Base-by-base conservation (phyloP, 2,329 filamentous ascomycete species). In the Penicillium expansum region DNA sequence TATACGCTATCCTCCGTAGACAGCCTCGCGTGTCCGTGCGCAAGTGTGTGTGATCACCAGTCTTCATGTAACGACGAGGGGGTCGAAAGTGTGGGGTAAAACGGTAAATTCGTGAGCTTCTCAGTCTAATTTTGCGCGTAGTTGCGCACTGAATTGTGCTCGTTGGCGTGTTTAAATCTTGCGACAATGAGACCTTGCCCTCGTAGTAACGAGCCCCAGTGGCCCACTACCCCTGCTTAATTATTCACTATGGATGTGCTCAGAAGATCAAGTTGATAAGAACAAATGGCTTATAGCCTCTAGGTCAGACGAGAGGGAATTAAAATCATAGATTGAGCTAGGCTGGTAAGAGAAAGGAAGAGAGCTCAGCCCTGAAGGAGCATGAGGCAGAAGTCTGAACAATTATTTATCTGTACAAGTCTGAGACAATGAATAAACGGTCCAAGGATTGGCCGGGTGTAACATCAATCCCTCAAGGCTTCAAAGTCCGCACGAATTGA, bases 401-500 rank as follows among this genome's bases (percentile, higher is more conserved):
- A n/a, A 43, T 11, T 7, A n/a, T n/a, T 42, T 43, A 27, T 11
- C 24, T 43, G 6, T 20, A 30, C n/a, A 2, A 16, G 33, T n/a
- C 13, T 24, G 1, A 29, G 9, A 18, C 18, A 38, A 38, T 16
- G 1, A 38, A 38, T n/a, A 49, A 6, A 38, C 14, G 11, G 5
- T 16, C 4, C 16, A 0, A 20, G 11, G 11, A 11, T 20, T 27
- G 14, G 39, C 7, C 2, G 7, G 13, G 8, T 39, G n/a, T 18
- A 20, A 13, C 5, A 37, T 53, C 39, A 54, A 39, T 30, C 24
- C 0, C 10, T 16, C 37, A 61, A 32, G 2, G 54, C 22, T 38
- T 57, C 49, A 24, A 62, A 61, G 10, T 61, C 58, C 4, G 48
- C 38, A 16, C 29, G 60, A 43, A 62, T 57, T 0, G 59, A 62